Evolutionary conservation across 2,329 filamentous ascomycete genomes (phyloP), one percentile per base, ranked within the genome.

Genomic region (Ophiostoma himal-ulmi): DNA sequence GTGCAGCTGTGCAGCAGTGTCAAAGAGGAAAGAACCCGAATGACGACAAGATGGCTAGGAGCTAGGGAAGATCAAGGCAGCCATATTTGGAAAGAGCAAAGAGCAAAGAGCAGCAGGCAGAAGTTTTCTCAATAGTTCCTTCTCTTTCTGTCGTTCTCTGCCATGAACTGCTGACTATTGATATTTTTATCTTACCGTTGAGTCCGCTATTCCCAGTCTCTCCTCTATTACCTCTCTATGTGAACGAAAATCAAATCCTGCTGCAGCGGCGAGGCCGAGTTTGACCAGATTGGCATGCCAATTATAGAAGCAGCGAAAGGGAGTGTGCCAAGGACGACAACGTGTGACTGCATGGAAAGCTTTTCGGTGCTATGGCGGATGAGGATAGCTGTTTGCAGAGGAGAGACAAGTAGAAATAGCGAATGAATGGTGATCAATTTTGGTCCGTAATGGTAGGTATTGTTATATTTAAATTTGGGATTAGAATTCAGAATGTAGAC

Each of bases 251-350:
- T 60, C 41, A 71, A 48, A 36, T 34, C 67, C 67, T 69, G 70
- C 67, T 71, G 70, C 70, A 69, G 67, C 70, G 70, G 70, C 67
- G 67, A 60, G 36, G 48, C 70, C 70, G 70, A 71, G 3, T 37
- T 69, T 30, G 67, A 11, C 36, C 62, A 11, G 17, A 65, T 65
- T 65, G 36, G 36, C n/a, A 39, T 22, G 11, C 62, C 34, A 39
- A 41, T 41, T 11, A 39, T 39, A 41, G 62, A 13, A 65, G 20
- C 34, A 65, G 60, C 60, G 60, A 64, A 39, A 37, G 60, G 60
- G 60, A 64, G 17, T n/a, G 60, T 1, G 62, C 14, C 3, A 10
- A 14, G 62, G 36, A 17, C 62, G 36, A 37, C 60, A 39, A 39
- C 62, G 62, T 65, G 62, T 39, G 62, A 22, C 57, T 48, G 44